Evolutionary conservation across 2,329 filamentous ascomycete genomes (phyloP), one percentile per base, ranked within the genome.

Genomic region (Aspergillus sp.): DNA sequence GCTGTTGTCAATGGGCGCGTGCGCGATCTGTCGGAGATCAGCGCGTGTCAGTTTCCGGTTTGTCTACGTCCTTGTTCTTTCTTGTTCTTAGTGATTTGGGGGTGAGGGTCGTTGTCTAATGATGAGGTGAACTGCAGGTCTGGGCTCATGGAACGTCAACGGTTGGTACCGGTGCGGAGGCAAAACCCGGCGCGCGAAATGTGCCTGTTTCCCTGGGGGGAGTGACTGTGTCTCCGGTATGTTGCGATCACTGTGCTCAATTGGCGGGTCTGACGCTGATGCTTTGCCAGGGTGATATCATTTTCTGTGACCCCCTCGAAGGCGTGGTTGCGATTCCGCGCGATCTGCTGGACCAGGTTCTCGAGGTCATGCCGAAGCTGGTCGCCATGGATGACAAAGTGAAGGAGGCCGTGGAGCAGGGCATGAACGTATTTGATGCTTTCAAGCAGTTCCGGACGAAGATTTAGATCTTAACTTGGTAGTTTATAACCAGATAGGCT

Each of bases 291-390:
- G 86, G 87, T 6, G 88, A 91, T 68, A 78, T 91, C 34, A 77
- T 89, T 43, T 85, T 89, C 69, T 81, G 83, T 51, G 88, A 91
- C 66, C 79, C 83, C 4, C 72, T 76, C n/a, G 88, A 89, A 58
- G 88, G 86, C 0, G 81, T 88, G 1, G 87, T 89, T 11, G 78
- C 83, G 23, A 87, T 91, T 52, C 88, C 88, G 1, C 72, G 75
- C 45, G 78, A 78, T 31, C 81, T 83, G 61, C 66, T 90, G 9
- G 76, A 78, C 10, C 78, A 81, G 45, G 81, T 89, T 17, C 63
- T 89, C 11, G 80, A 81, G 45, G 63, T 89, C 58, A 74, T 88
- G 58, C 84, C 85, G 5, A 71, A 69, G 54, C 64, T 79, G 48
- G 71, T 74, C 3, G 65, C 55, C 53, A 82, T 83, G 36, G 85